Percentiles rank a stretch among this genome's conserved stretches.
These are phyloP conservation scores for Penicillium coprophilum DNA, from an alignment of 495 filamentous ascomycete genomes.

Conservation along the genomic window DNA sequence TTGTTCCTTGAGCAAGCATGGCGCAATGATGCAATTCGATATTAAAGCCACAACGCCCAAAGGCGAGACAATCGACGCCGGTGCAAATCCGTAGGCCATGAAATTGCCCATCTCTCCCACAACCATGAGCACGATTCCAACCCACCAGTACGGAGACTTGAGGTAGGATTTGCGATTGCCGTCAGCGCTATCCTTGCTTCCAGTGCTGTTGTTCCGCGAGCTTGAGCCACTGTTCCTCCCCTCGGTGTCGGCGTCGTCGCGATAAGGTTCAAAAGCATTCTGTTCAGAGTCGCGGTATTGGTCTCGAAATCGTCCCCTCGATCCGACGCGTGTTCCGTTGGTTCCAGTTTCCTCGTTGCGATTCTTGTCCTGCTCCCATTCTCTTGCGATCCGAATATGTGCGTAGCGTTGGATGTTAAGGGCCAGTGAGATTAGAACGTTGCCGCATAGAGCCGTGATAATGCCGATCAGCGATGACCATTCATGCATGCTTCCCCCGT, in stretches of 20 bases:
- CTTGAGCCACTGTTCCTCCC: conserved; percentile 18
- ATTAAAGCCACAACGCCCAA: conserved; percentile 92
- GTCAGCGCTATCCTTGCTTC: conserved; percentile 26
- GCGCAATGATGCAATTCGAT: conserved; percentile 95
- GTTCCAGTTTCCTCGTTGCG: conserved; percentile 39
- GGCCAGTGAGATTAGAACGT: conserved; percentile 89
- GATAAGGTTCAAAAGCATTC: conserved; percentile 26
- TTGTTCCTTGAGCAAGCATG: conserved; percentile 83
- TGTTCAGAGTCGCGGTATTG: conserved; percentile 10
- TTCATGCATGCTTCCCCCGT: conserved; percentile 54
- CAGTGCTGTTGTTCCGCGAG: conserved; percentile 25
- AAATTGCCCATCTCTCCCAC: conserved; percentile 96
- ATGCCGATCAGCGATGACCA: conserved; percentile 97
- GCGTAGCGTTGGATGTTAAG: conserved; percentile 97
- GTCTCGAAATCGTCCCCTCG: conserved; percentile 11
- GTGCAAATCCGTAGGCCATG: conserved; percentile 96
- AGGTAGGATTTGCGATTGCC: conserved; percentile 66
- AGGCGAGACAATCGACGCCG: conserved; percentile 95
- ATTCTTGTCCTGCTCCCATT: conserved; percentile 55
- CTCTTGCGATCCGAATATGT: conserved; percentile 72
- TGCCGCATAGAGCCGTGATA: conserved; percentile 84
- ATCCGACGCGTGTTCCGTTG: not conserved
- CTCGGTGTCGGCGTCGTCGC: conserved; percentile 27
- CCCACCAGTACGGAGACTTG: conserved; percentile 93
- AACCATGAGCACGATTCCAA: conserved; percentile 84